These are phyloP conservation scores for Cicer cuneatum DNA, from an alignment of 306 rosid species.

Conservation along the genomic window DNA sequence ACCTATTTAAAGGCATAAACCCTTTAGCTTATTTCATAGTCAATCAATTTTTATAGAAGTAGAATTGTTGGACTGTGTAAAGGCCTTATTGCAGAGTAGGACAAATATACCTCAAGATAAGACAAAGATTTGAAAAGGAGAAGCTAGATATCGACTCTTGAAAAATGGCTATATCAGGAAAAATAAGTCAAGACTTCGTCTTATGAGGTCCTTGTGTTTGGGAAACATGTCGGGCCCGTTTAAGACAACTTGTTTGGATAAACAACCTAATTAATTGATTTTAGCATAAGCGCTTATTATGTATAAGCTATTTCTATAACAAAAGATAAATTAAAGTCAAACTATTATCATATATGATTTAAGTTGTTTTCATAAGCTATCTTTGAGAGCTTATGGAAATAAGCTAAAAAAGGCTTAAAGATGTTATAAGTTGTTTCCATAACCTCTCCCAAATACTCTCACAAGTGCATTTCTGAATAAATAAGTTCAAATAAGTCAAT, in stretches of 20 bases:
- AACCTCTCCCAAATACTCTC: too few species aligned
- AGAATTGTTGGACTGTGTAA: background rate
- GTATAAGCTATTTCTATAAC: too few species aligned
- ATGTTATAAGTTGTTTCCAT: too few species aligned
- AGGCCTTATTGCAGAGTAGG: background rate
- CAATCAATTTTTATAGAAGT: background rate
- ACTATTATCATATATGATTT: too few species aligned
- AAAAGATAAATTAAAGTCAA: too few species aligned
- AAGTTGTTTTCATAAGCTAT: too few species aligned
- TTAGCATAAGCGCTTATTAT: too few species aligned
- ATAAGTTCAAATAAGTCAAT: too few species aligned
- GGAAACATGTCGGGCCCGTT: background rate
- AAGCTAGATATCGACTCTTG: background rate
- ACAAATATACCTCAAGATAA: background rate
- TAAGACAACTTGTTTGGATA: background rate
- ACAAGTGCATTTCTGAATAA: too few species aligned
- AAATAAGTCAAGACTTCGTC: slow-evolving; percentile 8
- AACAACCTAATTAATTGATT: too few species aligned
- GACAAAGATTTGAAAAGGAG: background rate
- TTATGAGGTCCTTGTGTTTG: background rate
- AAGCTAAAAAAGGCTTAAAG: too few species aligned
- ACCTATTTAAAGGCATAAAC: background rate
- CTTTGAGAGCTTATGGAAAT: too few species aligned
- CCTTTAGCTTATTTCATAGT: background rate
- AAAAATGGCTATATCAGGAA: background rate